Evolutionary conservation across 176 grass and related monocot species (phyloP).

Genomic region (Saccharum spontaneum): DNA sequence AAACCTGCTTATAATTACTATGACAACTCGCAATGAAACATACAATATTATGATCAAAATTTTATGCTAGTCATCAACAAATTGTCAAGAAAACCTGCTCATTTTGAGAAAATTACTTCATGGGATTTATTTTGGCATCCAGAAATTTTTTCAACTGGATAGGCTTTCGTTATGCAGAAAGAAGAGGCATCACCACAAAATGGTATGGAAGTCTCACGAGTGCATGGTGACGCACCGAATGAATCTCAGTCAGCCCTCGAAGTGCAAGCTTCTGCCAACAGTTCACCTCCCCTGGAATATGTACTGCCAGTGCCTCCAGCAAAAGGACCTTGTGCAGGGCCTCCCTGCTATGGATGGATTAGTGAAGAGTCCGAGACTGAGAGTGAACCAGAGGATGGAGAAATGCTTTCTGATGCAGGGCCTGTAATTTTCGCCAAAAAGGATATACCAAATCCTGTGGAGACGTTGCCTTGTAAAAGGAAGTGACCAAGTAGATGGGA

Average conservation of each 20-base stretch:
- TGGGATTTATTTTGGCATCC: neutral
- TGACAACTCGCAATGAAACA: neutral
- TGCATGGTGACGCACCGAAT: neutral
- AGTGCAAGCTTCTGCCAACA: neutral
- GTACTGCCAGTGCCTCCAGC: neutral
- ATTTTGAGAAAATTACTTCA: neutral
- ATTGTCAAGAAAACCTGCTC: neutral
- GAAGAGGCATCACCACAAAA: neutral
- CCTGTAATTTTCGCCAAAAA: neutral
- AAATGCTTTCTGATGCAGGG: neutral
- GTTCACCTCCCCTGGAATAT: neutral
- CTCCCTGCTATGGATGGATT: constrained; percentile 31
- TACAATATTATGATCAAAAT: neutral
- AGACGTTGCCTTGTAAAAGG: constrained; percentile 10
- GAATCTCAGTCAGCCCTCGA: neutral
- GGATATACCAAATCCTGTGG: neutral
- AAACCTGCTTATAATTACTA: neutral
- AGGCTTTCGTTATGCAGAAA: neutral
- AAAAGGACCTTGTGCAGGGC: neutral
- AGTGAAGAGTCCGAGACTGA: constrained; percentile 6
- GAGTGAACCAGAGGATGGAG: constrained; percentile 14
- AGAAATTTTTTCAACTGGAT: neutral
- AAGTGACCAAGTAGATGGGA: constrained; percentile 22
- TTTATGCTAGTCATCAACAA: neutral
- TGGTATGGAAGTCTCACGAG: neutral